phyloP scores from a whole-genome alignment of 2,329 filamentous ascomycete genomes.

The Ceratocystiopsis minuta region DNA sequence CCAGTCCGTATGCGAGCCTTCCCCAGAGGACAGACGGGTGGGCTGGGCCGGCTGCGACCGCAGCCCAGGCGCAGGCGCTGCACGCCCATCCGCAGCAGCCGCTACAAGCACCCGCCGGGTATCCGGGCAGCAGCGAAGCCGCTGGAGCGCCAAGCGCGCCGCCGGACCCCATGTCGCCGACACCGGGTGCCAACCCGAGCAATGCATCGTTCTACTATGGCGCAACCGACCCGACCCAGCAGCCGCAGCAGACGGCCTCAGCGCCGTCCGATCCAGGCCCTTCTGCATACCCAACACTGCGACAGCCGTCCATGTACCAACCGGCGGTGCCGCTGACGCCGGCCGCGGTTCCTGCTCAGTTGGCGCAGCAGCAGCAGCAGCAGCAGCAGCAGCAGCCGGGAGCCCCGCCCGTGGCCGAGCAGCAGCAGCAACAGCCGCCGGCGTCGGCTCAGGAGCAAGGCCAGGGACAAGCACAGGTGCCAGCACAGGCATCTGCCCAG shows the following conservation, averaged over 20 bases:
- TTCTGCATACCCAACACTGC: conserved; percentile 36
- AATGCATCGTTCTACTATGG: conserved; percentile 40
- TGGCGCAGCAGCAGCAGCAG: conserved; percentile 15
- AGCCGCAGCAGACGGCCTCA: conserved; percentile 19
- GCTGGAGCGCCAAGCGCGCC: too few species aligned
- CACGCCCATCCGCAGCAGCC: neutral
- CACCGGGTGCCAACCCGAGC: conserved; percentile 28
- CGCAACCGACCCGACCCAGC: conserved; percentile 16
- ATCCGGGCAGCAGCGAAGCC: neutral
- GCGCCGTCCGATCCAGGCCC: conserved; percentile 23
- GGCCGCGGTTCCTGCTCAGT: conserved; percentile 16
- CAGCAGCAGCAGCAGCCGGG: conserved; percentile 10
- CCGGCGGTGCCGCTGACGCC: conserved; percentile 25
- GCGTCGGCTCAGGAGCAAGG: neutral
- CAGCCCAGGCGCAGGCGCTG: neutral
- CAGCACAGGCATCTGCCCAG: conserved; percentile 5
- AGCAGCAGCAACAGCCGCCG: neutral
- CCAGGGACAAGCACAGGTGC: too few species aligned
- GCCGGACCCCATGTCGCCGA: conserved; percentile 16
- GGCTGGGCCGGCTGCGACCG: conserved; percentile 23
- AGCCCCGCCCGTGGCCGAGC: neutral
- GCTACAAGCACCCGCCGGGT: neutral
- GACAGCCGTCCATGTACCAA: conserved; percentile 25
- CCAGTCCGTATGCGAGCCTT: conserved; percentile 25
- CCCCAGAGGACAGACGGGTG: conserved; percentile 34